Evolutionary conservation across 495 filamentous ascomycete species (phyloP), one percentile per base, ranked within the genome.

Genomic region (Trichoderma gamsii): DNA sequence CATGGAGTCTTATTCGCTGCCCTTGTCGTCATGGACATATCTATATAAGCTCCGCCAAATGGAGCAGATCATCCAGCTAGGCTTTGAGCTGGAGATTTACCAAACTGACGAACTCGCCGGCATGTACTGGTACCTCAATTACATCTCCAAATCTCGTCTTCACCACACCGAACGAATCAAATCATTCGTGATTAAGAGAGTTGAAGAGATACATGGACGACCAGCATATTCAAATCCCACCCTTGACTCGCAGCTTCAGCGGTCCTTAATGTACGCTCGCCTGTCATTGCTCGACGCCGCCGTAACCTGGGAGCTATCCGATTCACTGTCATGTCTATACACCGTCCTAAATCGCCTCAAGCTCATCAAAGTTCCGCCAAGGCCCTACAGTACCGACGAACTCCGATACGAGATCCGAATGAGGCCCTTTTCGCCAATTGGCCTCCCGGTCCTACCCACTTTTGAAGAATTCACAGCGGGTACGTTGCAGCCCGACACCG

Each of bases 71-170:
- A 82, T 97, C 15, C 92, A 97, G 75, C 87, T 97, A 66, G 95
- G 95, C n/a, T 97, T 99, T 74, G 95, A 98, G 76, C 87, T 97
- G 21, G 88, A 92, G 11, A 86, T 96, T 32, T 98, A 98, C 73
- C 87, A 91, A 27, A 84, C 88, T 2, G 90, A 97, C 74, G 95
- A 99, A 78, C 81, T 95, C 8, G 85, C 88, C 15, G 88, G 86
- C 18, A 97, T 97, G 91, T 97, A 97, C 75, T 94, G 90, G 88
- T 96, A 91, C 69, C 81, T 90, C 8, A 81, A 85, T 72, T 79
- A 85, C 69, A 80, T 90, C 1, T 74, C 83, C 51, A 78, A 82
- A 64, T 83, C 82, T 0, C 81, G 84, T n/a, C 78, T 81, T 35
- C 77, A 80, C 63, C 89, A 92, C 71, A 78, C 89, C 38, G 88